Base-by-base conservation (phyloP, 2,329 filamentous ascomycete genomes). In the Rhinocladiella mackenziei region DNA sequence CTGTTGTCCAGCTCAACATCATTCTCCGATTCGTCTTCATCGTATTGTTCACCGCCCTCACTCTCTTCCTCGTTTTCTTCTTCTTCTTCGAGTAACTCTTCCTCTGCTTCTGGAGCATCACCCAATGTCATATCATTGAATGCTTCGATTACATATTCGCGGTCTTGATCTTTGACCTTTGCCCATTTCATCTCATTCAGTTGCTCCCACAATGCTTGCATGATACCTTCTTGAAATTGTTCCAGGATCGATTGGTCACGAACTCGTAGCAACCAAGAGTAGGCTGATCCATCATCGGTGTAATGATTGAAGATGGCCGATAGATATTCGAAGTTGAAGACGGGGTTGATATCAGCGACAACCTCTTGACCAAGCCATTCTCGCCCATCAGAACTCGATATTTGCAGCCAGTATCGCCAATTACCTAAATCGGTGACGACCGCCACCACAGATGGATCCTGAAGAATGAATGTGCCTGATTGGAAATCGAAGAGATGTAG, bases 281-380 rank as follows among this genome's bases (percentile, higher is more conserved):
- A 94, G 3, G 92, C 91, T 1, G 85, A 86, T 2, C 89, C 88
- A 65, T 96, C 87, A 25, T 83, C 77, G 10, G 84, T 78, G 63
- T 95, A 97, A 63, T 96, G 89, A 60, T 98, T 98, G 76, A 98
- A 98, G 60, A 98, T 96, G 64, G 97, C 97, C 0, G 91, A 97
- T n/a, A 95, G 75, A 59, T 91, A 97, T 65, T 98, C 92, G 56
- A 96, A 97, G 68, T 97, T 97, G 73, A 97, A 98, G 14, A 98
- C 89, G 0, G 92, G 92, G 58, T 97, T 97, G 65, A 97, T 88
- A 57, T 98, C 92, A 5, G 87, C 84, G 20, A 89, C 74, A 20
- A 98, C 80, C 2, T 84, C 77, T 54, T 94, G 86, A 15, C 89
- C 89, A 2, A 98, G 73, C 87, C 89, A 96, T 41, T 89, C 81